Evolutionary conservation across 495 filamentous ascomycete genomes (phyloP).

Genomic region (Pseudoneurospora amorphoporcata): DNA sequence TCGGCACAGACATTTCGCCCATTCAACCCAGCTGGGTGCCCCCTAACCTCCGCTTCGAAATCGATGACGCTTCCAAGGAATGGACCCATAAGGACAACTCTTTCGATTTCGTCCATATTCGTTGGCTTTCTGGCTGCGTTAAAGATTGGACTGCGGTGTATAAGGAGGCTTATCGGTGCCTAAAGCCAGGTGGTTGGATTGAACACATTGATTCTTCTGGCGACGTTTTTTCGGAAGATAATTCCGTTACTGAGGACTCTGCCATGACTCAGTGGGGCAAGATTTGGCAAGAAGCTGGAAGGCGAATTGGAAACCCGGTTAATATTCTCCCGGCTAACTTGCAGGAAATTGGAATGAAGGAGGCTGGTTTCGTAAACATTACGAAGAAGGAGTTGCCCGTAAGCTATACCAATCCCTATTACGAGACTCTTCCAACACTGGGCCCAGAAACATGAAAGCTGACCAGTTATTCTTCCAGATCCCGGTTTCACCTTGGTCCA

Average conservation of each 20-base stretch:
- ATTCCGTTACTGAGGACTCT: background rate
- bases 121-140: conserved; percentile 42
- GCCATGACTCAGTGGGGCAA: conserved; percentile 14
- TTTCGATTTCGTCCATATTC: conserved; percentile 48
- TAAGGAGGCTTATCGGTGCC: conserved; percentile 17
- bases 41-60: conserved; percentile 37
- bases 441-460: background rate
- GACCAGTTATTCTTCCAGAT: background rate
- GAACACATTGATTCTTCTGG: conserved; percentile 1
- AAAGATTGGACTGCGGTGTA: conserved; percentile 38
- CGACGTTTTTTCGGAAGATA: background rate
- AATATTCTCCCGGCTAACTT: conserved; percentile 8
- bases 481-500: background rate
- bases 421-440: background rate
- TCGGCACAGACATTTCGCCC: conserved; percentile 52
- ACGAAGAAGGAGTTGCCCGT: background rate
- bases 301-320: conserved; percentile 13
- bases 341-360: conserved; percentile 11
- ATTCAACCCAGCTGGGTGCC: conserved; percentile 40
- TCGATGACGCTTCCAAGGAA: conserved; percentile 37
- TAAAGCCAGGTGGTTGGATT: conserved; percentile 30
- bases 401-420: background rate
- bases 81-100: conserved; percentile 34
- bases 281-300: conserved; percentile 15
- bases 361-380: conserved; percentile 15